Evolutionary conservation across 2,329 filamentous ascomycete genomes (phyloP), one percentile per base, ranked within the genome.

Genomic region (Neonectria neomacrospora): DNA sequence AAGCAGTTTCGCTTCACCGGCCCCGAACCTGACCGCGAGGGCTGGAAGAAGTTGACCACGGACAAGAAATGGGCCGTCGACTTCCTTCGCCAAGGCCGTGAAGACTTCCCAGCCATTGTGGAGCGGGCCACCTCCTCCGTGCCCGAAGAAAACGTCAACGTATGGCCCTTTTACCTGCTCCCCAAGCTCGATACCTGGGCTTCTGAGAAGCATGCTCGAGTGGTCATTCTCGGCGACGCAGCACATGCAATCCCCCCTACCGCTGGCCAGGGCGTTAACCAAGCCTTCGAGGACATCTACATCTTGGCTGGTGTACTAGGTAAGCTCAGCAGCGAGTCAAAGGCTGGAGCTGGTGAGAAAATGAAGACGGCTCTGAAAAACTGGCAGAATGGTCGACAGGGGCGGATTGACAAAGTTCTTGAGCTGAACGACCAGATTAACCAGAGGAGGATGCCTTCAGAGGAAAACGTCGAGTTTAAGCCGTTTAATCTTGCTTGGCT

Each of bases 111-210:
- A 0, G 68, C 75, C 0, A 72, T 78, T 1, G 80, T 81, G 0
- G 62, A 75, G 5, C 74, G 75, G 8, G 74, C 80, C 0, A 76
- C 79, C 0, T 71, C 70, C 0, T 42, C 66, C 0, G 76, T 80
- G 0, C 66, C 74, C 0, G 61, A 75, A 3, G 74, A 74, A 0
- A 72, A 64, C 2, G 74, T 85, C 53, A 82, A 80, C 53, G 69
- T 83, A 1, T 86, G 84, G 84, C 81, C 83, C 0, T 86, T 85
- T 41, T 82, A 82, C 59, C 71, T 80, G 2, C 76, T 85, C 1
- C 83, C 83, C 0, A 79, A 79, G 66, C 77, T 86, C 0, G 77
- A 80, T 2, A 73, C 69, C 0, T 86, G 84, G 83, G 68, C 70
- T 0, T 83, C 81, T 1, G 65, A 70, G 1, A 58, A 69, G 6